Evolutionary conservation across 345 rosid species (phyloP), one percentile per base, ranked within the genome.

Genomic region (Lepidium aucheri): DNA sequence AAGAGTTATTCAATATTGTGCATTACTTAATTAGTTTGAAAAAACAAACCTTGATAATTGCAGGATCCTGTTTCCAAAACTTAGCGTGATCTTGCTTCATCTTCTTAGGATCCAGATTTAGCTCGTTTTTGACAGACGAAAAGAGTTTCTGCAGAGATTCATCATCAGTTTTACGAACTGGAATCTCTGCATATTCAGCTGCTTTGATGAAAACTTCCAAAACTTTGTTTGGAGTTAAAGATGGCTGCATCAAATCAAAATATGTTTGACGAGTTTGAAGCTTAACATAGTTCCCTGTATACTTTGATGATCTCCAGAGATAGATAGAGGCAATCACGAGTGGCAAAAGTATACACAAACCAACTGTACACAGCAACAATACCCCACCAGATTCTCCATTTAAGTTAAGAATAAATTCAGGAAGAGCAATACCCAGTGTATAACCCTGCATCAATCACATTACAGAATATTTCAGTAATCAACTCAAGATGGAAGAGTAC

Each of bases 31-130:
- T 26, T 53, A 50, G 33, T 63, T 17, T 9, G 24, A 9, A 50
- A 14, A 54, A 44, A 51, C 38, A 52, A 75, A 93, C 97, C 95
- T 93, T 93, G 68, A 85, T 86, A 60, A 80, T 12, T 22, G 96
- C 89, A 20, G 97, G 97, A 71, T 93, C 76, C 78, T 90, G 92
- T 83, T 90, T 94, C 96, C 96, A 94, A 72, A 94, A 90, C 78
- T 86, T 94, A 56, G 97, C 88, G 77, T 94, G 92, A 74, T 94
- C 99, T 90, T 94, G 97, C 84, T 90, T 94, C 52, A 90, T 84
- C 74, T 88, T 94, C 81, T 85, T 90, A 28, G 86, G 92, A 74
- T 94, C 99, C 65, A 94, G 77, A 74, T 80, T 84, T 77, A 94
- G 74, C 79, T 94, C 99, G 53, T 83, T 86, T 64, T 90, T 81